Evolutionary conservation across 306 rosid genomes (phyloP), one percentile per base, ranked within the genome.

Genomic region (Sphenostylis stenocarpa): DNA sequence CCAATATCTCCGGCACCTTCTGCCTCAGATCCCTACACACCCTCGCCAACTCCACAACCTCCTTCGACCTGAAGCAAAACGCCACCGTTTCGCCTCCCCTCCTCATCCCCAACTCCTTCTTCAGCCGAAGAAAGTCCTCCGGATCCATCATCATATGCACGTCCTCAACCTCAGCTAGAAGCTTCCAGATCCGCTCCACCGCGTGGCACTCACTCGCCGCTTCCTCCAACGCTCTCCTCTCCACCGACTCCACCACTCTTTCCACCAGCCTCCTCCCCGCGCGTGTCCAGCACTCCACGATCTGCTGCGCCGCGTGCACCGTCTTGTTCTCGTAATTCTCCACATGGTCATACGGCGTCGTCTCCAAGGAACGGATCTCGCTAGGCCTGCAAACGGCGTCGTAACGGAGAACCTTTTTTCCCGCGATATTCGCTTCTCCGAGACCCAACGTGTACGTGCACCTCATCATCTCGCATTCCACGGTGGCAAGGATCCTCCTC

Each of bases 71-170:
- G 76, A 95, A 95, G 71, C 97, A 92, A 61, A 95, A 82, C 76
- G 96, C 77, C 48, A 71, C 86, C 70, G 90, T 83, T 24, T 94
- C 97, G 0, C 74, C 76, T 24, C 55, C 26, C 1, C 85, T 70
- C 15, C 71, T 81, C 51, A 90, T 57, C 21, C 61, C 28, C 0
- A 95, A 15, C 58, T 88, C 86, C 34, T 84, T 92, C 86, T 89
- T 95, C 61, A 95, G 84, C 23, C 81, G 77, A 11, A 95, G 65
- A 52, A 95, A 90, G 79, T 95, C 98, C 23, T 84, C 90, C 11
- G 98, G 96, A 64, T 95, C 98, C 96, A 95, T 90, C 51, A 92
- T 62, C n/a, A 90, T 81, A 49, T 90, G 91, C 17, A 89, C 76
- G 58, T 92, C 98, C 66, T 89, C 89, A 17, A 90, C 82, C 49